These are phyloP conservation scores for Ophiostoma sp. DNA, from an alignment of 2,329 filamentous ascomycete species.

Conservation along the genomic window DNA sequence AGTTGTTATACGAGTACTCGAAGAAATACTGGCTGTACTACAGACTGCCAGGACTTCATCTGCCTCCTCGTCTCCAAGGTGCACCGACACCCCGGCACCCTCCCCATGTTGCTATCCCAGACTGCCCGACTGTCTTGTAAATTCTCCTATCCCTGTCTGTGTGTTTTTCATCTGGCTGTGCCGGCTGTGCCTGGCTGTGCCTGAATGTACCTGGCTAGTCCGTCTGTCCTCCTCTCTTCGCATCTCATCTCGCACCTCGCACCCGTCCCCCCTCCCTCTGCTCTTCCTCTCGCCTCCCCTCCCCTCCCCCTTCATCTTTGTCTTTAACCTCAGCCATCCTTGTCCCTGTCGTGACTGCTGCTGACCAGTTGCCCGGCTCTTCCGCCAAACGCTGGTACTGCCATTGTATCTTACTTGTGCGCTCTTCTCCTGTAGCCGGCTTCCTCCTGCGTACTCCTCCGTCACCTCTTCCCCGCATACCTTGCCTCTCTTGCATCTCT, in stretches of 20 bases:
- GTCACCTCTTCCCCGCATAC: neutral
- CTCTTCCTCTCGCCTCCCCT: neutral
- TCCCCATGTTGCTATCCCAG: neutral
- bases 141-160: constrained; percentile 6
- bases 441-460: neutral
- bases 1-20: no score
- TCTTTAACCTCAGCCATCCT: neutral
- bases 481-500: neutral
- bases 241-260: neutral
- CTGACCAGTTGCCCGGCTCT: constrained; percentile 4
- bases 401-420: neutral
- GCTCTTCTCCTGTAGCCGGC: neutral
- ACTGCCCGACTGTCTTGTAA: neutral
- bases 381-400: neutral
- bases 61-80: no score
- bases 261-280: neutral
- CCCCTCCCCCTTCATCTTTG: neutral
- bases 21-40: no score
- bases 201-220: constrained; percentile 2
- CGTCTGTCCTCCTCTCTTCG: no score
- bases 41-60: no score
- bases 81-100: no score
- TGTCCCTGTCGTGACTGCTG: neutral
- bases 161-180: neutral
- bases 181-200: neutral